Conservation (phyloP, 306 rosid species). For the Nissolia schottii region DNA sequence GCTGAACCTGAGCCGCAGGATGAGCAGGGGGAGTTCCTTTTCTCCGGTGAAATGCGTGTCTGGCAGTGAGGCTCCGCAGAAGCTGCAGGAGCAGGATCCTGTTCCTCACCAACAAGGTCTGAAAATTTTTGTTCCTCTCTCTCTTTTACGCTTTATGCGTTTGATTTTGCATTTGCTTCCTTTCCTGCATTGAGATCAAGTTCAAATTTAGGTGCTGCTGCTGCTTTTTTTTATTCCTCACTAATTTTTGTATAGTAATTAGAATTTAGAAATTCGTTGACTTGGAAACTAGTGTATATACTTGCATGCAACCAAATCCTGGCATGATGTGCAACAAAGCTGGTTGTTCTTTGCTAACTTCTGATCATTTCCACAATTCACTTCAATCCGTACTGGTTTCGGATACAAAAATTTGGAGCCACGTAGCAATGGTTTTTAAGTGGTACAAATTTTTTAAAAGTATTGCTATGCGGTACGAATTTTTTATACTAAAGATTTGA, state of each 20-base stretch:
- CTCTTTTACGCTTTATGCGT: neutral
- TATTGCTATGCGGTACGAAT: no score
- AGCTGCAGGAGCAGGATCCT: conserved; percentile 50
- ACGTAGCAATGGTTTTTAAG: no score
- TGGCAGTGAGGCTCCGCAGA: conserved; percentile 43
- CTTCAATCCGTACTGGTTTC: no score
- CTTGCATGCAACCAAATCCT: no score
- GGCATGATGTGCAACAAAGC: no score
- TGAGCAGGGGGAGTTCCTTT: conserved; percentile 34
- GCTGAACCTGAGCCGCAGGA: conserved; percentile 2
- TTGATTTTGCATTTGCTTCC: neutral
- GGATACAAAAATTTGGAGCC: no score
- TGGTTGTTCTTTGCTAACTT: no score
- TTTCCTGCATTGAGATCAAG: neutral
- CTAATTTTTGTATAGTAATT: neutral
- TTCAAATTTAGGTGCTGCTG: neutral
- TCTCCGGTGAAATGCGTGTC: conserved; percentile 49
- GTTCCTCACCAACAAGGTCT: conserved; percentile 49
- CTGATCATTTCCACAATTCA: no score
- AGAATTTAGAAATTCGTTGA: neutral
- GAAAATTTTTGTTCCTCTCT: neutral
- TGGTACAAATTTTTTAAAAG: no score
- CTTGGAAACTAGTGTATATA: neutral
- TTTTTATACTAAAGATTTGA: no score
- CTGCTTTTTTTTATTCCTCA: neutral